Base-by-base conservation (phyloP, 345 rosid species). In the Rubroshorea leprosula region DNA sequence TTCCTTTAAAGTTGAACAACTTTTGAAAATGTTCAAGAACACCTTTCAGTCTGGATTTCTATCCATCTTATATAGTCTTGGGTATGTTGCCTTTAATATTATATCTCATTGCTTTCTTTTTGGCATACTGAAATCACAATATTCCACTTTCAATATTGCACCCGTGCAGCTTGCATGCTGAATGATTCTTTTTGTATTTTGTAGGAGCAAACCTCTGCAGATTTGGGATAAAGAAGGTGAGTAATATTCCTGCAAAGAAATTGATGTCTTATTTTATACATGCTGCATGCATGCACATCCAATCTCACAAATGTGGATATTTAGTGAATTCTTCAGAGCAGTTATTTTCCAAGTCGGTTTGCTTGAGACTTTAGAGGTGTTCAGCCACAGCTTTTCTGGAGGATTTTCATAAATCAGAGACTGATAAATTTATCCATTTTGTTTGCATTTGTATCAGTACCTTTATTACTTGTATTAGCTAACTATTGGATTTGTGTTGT, bases 141-240 rank as follows among this genome's bases (percentile, higher is more conserved):
- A 22, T 11, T 39, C 23, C 23, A n/a, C 9, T 4, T 5, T 51
- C 5, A 43, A 17, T 21, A 35, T 58, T 23, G 10, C 3, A 16
- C 20, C 24, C 24, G 3, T 31, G 13, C 29, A 21, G 13, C 17
- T 13, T 31, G 4, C 10, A 13, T 23, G 10, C 48, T 47, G 19
- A 58, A 25, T 27, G 17, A n/a, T n/a, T 43, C 11, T 25, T 5
- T 25, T 4, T 46, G 57, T 54, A 13, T 62, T 66, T 48, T 62
- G 54, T 71, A 83, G 95, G 74, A 87, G 88, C 68, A 83, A 83
- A 63, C 90, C 88, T 62, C 74, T 87, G 70, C 90, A 83, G 81
- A 83, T 87, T 72, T 83, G 90, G 95, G 95, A 83, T 55, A 86
- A 86, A 73, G 95, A 83, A 80, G 89, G 94, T 79, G 31, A 66